Evolutionary conservation across 2,329 filamentous ascomycete genomes (phyloP), one percentile per base, ranked within the genome.

Genomic region (Aspergillus glaucus): DNA sequence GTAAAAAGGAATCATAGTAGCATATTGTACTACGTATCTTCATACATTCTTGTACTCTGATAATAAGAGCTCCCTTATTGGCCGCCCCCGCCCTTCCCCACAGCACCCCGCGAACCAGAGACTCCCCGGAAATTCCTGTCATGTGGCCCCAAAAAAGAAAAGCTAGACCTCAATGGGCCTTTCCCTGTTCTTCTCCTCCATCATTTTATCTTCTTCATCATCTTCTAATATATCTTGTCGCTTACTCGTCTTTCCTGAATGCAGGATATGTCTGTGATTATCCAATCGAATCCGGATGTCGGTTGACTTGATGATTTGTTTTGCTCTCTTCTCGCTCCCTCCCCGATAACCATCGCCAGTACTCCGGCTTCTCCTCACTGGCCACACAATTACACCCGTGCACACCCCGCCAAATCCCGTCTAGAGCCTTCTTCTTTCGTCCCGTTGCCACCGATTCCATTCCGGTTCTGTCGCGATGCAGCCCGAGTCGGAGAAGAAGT

Each of bases 401-500:
- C n/a, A 36, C 15, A 6, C 6, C 6, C 14, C 14, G 15, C 14
- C 14, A 36, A 9, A 17, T 6, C n/a, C 15, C 34, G 34, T n/a
- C 34, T 7, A 7, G n/a, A 19, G n/a, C 17, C n/a, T 19, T 37
- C 17, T 37, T 7, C 34, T n/a, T 19, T 4, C n/a, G 12, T 5
- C 34, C 34, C 34, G n/a, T 37, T 37, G 34, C 34, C 34, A n/a
- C 37, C 19, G 37, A 12, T 12, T 30, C 37, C 15, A 40, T 40
- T 40, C 37, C 37, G 37, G 19, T 40, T 40, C 37, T 19, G 37
- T 10, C n/a, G 49, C 19, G 48, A 63, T 62, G 59, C 58, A 64
- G 46, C 50, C 57, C 34, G 55, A 57, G 14, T 47, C 55, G 34
- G 58, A 61, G 40, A 62, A 59, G 19, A 30, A 44, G 53, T 48